Base-by-base conservation (phyloP, 2,329 filamentous ascomycete genomes). In the Byssochlamys sp. region DNA sequence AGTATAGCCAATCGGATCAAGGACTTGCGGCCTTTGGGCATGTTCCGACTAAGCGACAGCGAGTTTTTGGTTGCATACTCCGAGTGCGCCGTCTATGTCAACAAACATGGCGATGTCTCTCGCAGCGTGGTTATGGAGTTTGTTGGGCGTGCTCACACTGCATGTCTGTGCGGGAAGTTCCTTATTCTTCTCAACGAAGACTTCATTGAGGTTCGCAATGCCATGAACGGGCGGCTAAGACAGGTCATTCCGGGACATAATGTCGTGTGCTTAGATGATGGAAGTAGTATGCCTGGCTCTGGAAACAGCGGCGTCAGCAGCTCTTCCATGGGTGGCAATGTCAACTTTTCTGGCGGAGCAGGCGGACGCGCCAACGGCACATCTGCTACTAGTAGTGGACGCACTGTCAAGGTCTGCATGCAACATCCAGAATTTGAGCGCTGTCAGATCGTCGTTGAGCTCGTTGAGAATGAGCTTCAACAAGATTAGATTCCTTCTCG, bases 61-160 rank as follows among this genome's bases (percentile, higher is more conserved):
- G 94, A 96, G 71, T 99, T 97, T 74, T 78, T 99, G 27, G 84
- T 96, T 53, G 90, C 89, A 39, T 99, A 97, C 72, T 89, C 95
- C 73, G 91, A 96, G 73, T 97, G 92, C 66, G 94, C 91, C 19
- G 91, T 99, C 7, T 99, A 97, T 68, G 89, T 97, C 69, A 95
- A 99, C 78, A 96, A 97, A 75, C 91, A 97, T 73, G 94, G 94
- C 63, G 94, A 99, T 60, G 90, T 99, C 28, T 92, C 86, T 45
- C 88, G 95, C 52, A 90, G 88, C 28, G 90, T 97, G 58, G 91
- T 97, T 67, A 96, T 99, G 91, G 91, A 97, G 70, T 99, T 97
- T 72, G 94, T 95, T n/a, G 94, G 94, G 63, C 92, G 88, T 67
- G 94, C 94, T 1, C 86, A 87, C 61, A 84, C 85, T 11, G 91